Percentiles rank a stretch among this genome's conserved stretches.
Evolutionary conservation across 495 filamentous ascomycete genomes (phyloP).

Genomic region (Podospora fimiseda): DNA sequence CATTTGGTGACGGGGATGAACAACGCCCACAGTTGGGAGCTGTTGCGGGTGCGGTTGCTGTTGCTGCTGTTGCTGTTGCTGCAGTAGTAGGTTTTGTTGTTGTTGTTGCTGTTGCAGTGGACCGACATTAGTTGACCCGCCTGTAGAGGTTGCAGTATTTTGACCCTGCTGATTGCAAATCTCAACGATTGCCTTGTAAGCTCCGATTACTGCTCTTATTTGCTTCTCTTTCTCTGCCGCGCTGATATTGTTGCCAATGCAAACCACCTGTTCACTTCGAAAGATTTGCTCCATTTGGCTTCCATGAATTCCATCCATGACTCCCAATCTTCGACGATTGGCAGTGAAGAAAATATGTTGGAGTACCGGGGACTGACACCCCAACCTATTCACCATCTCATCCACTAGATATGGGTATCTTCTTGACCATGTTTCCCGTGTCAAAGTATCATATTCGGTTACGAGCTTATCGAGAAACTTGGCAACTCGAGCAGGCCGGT

Average conservation of each 20-base stretch:
- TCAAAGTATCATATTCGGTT: conserved; percentile 14
- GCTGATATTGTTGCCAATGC: neutral
- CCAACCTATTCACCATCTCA: conserved; percentile 49
- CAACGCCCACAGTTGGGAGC: no score
- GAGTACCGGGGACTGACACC: conserved; percentile 48
- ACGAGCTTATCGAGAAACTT: conserved; percentile 31
- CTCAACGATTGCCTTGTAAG: no score
- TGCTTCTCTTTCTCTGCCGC: neutral
- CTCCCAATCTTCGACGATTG: conserved; percentile 35
- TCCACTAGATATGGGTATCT: conserved; percentile 54
- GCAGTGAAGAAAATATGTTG: conserved; percentile 56
- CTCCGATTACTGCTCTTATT: neutral
- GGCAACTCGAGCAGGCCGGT: conserved; percentile 15
- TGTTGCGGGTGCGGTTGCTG: no score
- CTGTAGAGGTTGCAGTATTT: no score
- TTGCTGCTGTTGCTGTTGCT: neutral
- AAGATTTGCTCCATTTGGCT: conserved; percentile 31
- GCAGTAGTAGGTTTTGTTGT: no score
- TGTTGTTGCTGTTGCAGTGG: no score
- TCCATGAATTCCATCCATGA: conserved; percentile 23
- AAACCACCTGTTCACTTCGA: conserved; percentile 28
- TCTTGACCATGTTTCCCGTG: neutral
- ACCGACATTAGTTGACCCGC: no score
- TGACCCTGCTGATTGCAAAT: no score
- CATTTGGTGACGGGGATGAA: neutral